Percentiles rank a stretch among this genome's conserved stretches.
phyloP scores from a whole-genome alignment of 2,329 filamentous ascomycete genomes.

The Hypoxylon sp. region DNA sequence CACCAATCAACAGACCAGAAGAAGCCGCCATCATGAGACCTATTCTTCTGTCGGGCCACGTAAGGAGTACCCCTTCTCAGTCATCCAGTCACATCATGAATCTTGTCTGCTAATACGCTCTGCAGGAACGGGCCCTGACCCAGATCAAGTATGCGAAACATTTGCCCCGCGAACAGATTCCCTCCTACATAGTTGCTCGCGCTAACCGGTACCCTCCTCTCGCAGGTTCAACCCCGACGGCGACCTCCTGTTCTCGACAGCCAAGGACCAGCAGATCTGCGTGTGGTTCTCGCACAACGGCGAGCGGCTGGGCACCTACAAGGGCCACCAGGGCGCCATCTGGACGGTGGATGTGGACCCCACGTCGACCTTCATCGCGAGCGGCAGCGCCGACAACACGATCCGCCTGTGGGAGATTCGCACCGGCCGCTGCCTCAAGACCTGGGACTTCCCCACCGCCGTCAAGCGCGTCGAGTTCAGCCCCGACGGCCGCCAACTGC shows the following conservation, averaged over 20 bases:
- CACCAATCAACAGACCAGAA: neutral
- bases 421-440: constrained; percentile 91
- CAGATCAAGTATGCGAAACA: constrained; percentile 76
- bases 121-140: constrained; percentile 84
- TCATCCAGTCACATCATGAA: neutral
- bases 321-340: constrained; percentile 95
- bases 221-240: constrained; percentile 88
- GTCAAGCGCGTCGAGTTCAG: constrained; percentile 99
- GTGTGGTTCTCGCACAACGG: constrained; percentile 98
- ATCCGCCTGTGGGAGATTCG: constrained; percentile 97
- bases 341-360: constrained; percentile 99
- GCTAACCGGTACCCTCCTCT: constrained; percentile 27
- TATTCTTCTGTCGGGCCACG: constrained; percentile 93
- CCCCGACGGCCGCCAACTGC: constrained; percentile 86
- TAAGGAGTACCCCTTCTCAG: constrained; percentile 46
- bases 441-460: constrained; percentile 96
- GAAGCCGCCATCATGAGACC: constrained; percentile 81
- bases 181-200: constrained; percentile 22
- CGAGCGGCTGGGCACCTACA: constrained; percentile 95
- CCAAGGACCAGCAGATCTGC: constrained; percentile 97
- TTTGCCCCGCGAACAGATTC: neutral
- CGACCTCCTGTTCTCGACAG: constrained; percentile 93
- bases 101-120: constrained; percentile 28
- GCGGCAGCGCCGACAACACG: constrained; percentile 96
- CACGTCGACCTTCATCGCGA: constrained; percentile 88